These are phyloP conservation scores for Mortierella alpina DNA, from an alignment of 192 early-diverging fungal species.

Conservation along the genomic window DNA sequence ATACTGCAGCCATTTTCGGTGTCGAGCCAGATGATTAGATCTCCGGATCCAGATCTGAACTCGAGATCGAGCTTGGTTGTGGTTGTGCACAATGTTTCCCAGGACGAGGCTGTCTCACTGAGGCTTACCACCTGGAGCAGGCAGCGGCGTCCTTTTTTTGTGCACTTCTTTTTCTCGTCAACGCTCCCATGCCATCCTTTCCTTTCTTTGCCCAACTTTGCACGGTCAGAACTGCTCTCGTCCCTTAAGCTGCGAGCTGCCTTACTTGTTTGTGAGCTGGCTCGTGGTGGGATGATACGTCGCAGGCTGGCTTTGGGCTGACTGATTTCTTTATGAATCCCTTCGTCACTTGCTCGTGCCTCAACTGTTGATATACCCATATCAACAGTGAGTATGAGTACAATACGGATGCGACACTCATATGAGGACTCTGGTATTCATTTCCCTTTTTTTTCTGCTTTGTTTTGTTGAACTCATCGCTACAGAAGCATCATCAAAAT, in stretches of 20 bases:
- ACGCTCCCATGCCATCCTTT: slow-evolving; percentile 18
- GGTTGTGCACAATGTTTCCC: background rate
- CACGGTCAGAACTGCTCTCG: slow-evolving; percentile 43
- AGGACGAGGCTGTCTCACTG: too few relatives aligned
- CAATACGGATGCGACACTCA: slow-evolving; percentile 54
- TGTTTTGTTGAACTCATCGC: background rate
- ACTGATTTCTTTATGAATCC: slow-evolving; percentile 55
- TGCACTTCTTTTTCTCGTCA: slow-evolving; percentile 1
- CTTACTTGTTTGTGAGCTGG: background rate
- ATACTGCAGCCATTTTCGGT: too few relatives aligned
- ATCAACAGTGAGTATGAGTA: too few relatives aligned
- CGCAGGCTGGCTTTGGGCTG: slow-evolving; percentile 42
- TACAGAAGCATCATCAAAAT: slow-evolving; percentile 69
- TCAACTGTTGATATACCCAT: background rate
- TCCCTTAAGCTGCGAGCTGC: background rate
- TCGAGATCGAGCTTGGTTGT: background rate
- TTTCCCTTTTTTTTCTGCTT: slow-evolving; percentile 15
- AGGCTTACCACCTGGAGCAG: too few relatives aligned
- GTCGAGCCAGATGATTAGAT: too few relatives aligned
- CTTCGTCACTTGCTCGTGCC: slow-evolving; percentile 17
- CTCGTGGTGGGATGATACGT: slow-evolving; percentile 24
- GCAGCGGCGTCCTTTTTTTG: too few relatives aligned
- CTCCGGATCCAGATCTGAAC: background rate
- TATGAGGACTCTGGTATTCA: slow-evolving; percentile 53
- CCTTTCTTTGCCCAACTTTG: slow-evolving; percentile 14